Evolutionary conservation across 2,329 filamentous ascomycete species (phyloP).

Genomic region (Hypoxylon sp.): DNA sequence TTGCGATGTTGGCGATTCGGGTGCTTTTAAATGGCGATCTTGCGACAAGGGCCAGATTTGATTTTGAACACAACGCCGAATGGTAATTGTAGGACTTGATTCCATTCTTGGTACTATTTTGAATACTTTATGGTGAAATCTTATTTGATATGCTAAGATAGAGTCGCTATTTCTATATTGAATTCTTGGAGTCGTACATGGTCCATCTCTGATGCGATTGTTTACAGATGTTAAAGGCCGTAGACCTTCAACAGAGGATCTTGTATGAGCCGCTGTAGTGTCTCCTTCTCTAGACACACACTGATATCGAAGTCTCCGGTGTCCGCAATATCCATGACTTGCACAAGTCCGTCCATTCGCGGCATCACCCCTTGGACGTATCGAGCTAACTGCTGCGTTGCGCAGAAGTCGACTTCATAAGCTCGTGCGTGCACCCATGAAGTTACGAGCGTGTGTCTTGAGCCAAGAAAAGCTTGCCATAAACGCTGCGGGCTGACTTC

Average conservation of each 20-base stretch:
- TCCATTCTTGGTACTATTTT: neutral
- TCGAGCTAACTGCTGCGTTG: slow-evolving; percentile 24
- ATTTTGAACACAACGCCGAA: slow-evolving; percentile 36
- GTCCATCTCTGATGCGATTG: neutral
- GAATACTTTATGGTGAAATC: neutral
- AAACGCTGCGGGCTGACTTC: slow-evolving; percentile 63
- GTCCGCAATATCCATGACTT: slow-evolving; percentile 57
- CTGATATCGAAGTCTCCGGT: slow-evolving; percentile 56
- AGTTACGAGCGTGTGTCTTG: slow-evolving; percentile 60
- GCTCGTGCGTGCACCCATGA: slow-evolving; percentile 59
- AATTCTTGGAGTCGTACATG: neutral
- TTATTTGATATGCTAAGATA: neutral
- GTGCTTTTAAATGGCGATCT: slow-evolving; percentile 38
- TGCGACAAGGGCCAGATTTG: slow-evolving; percentile 11
- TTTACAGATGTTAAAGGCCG: slow-evolving; percentile 18
- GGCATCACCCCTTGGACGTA: slow-evolving; percentile 63
- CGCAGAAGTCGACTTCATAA: slow-evolving; percentile 61
- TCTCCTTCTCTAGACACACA: slow-evolving; percentile 53
- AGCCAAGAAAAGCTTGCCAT: slow-evolving; percentile 64
- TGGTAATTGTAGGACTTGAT: slow-evolving; percentile 21
- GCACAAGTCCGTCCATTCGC: slow-evolving; percentile 59
- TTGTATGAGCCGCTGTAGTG: slow-evolving; percentile 46
- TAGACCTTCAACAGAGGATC: slow-evolving; percentile 48
- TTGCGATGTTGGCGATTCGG: slow-evolving; percentile 39
- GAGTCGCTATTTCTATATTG: neutral